Percentiles rank a stretch among this genome's conserved stretches.
Evolutionary conservation across 2,329 filamentous ascomycete genomes (phyloP).

Genomic region (Aspergillus ustus): DNA sequence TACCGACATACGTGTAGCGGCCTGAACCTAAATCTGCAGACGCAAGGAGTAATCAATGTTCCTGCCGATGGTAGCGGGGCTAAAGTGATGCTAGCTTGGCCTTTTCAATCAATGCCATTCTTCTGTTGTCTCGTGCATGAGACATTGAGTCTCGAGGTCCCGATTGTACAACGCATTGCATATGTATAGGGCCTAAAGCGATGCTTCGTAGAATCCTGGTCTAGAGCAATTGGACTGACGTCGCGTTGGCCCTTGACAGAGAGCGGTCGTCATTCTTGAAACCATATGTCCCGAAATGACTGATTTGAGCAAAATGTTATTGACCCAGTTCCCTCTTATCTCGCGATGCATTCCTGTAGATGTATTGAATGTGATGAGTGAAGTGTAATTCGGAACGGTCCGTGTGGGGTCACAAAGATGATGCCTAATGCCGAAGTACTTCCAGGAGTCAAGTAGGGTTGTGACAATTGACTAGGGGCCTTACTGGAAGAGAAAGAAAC

Average conservation of each 20-base stretch:
- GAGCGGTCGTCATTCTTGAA: neutral
- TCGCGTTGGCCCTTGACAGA: neutral
- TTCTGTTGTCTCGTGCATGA: constrained; percentile 5
- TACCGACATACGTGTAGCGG: constrained; percentile 12
- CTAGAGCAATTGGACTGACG: neutral
- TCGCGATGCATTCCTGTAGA: neutral
- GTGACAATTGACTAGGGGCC: neutral
- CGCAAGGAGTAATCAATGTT: constrained; percentile 4
- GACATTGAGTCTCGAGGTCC: neutral
- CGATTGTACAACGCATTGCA: constrained; percentile 15
- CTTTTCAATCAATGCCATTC: neutral
- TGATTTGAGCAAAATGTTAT: neutral
- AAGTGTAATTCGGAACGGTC: constrained; percentile 3
- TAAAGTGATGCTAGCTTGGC: constrained; percentile 2
- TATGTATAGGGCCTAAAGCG: constrained; percentile 1
- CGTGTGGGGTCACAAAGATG: constrained; percentile 1
- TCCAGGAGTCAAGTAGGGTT: neutral
- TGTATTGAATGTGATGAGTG: constrained; percentile 4
- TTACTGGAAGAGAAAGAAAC: neutral
- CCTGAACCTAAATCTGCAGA: constrained; percentile 9
- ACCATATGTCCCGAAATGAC: neutral
- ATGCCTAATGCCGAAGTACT: constrained; percentile 3
- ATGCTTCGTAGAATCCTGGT: constrained; percentile 1
- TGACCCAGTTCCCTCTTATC: neutral
- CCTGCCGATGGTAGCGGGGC: constrained; percentile 6